A percentile compares a stretch with the other conserved stretches of the same genome.
Evolutionary conservation across 225 moss, liverwort and hornwort genomes (phyloP).

Genomic region (Physcomitrium patens): DNA sequence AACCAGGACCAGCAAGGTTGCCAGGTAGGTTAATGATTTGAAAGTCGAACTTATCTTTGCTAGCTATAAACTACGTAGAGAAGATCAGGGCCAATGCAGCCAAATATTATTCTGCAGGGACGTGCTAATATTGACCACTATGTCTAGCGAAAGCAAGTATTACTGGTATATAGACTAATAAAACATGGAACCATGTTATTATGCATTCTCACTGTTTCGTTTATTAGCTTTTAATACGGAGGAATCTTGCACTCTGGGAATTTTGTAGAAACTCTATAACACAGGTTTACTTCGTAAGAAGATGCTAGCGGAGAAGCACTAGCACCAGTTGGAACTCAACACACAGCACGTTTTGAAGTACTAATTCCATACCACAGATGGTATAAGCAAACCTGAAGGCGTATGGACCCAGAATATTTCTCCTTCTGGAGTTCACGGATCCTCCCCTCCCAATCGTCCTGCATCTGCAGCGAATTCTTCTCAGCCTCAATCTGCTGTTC

Average conservation of each 20-base stretch:
- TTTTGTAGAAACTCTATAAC: neutral
- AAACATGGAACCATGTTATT: neutral
- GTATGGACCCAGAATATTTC: conserved; percentile 72
- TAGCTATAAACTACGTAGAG: too few relatives aligned
- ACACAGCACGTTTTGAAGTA: neutral
- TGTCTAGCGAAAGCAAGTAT: too few relatives aligned
- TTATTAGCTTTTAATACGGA: too few relatives aligned
- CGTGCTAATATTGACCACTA: too few relatives aligned
- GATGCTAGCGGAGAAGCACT: neutral
- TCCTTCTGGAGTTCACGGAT: conserved; percentile 73
- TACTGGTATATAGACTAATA: too few relatives aligned
- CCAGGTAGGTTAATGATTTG: too few relatives aligned
- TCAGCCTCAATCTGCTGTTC: conserved; percentile 61
- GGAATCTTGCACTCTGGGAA: neutral
- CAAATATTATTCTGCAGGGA: too few relatives aligned
- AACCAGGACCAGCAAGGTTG: neutral
- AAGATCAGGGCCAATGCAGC: too few relatives aligned
- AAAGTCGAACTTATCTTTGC: too few relatives aligned
- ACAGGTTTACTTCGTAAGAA: neutral
- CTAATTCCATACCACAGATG: neutral
- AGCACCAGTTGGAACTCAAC: neutral
- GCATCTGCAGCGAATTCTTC: conserved; percentile 52
- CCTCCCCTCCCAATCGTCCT: conserved; percentile 69
- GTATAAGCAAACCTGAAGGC: conserved; percentile 59
- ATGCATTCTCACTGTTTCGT: neutral